These are phyloP conservation scores for Podospora pseudoanserina DNA, from an alignment of 495 filamentous ascomycete species.

Conservation along the genomic window DNA sequence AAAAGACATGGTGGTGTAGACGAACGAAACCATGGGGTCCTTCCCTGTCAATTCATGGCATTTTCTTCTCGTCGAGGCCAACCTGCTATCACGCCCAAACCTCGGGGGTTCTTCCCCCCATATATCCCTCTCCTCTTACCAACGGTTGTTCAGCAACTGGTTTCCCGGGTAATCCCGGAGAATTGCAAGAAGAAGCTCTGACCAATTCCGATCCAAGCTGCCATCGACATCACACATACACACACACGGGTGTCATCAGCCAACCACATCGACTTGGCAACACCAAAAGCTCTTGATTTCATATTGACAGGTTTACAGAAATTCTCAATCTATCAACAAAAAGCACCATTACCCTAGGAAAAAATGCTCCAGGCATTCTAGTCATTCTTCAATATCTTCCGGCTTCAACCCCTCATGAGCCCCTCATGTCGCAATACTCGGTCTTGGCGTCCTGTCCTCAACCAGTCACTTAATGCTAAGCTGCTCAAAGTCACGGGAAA, in stretches of 20 bases:
- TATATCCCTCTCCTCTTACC: background rate
- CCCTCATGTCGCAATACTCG: background rate
- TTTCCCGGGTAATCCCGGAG: conserved; percentile 28
- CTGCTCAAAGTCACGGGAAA: conserved; percentile 12
- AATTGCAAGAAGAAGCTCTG: conserved; percentile 16
- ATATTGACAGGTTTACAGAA: background rate
- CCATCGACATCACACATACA: background rate
- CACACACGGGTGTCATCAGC: background rate
- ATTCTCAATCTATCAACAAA: background rate
- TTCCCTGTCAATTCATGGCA: background rate
- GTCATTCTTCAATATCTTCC: background rate
- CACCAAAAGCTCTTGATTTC: background rate
- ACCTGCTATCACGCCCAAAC: background rate
- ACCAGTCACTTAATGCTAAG: conserved; percentile 3
- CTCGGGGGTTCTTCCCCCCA: background rate
- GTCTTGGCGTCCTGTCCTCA: background rate
- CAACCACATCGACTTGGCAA: background rate
- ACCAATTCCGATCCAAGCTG: conserved; percentile 7
- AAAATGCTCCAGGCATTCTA: background rate
- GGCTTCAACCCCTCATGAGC: background rate
- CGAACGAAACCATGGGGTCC: background rate
- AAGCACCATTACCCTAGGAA: background rate
- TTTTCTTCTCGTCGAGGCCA: background rate
- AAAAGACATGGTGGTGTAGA: background rate
- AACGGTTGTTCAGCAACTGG: background rate